Evolutionary conservation across 2,329 filamentous ascomycete species (phyloP).

Genomic region (Diaporthe humulicola): DNA sequence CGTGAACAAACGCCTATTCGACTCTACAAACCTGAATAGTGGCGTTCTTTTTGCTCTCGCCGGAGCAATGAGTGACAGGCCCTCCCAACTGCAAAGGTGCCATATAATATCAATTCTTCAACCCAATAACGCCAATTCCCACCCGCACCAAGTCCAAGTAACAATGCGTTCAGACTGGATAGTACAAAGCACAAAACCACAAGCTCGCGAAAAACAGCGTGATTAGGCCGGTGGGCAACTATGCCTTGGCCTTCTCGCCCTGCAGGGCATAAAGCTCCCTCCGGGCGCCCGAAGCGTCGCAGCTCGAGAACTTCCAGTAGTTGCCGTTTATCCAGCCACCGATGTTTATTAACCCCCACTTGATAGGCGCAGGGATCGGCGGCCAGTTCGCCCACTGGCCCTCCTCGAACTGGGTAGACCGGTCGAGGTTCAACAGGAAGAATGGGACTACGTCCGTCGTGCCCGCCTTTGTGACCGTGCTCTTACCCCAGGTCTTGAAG

Average conservation of each 20-base stretch:
- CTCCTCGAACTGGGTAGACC: constrained; percentile 64
- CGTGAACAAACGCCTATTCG: neutral
- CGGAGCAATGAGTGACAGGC: neutral
- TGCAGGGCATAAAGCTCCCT: constrained; percentile 66
- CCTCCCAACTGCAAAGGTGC: neutral
- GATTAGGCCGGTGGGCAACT: neutral
- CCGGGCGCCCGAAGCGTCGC: constrained; percentile 65
- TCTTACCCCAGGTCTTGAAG: constrained; percentile 74
- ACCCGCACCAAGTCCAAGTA: neutral
- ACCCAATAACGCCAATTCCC: neutral
- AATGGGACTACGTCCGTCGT: constrained; percentile 73
- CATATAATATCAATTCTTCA: neutral
- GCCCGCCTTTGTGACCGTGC: constrained; percentile 72
- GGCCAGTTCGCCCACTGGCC: constrained; percentile 74
- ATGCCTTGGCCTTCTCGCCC: constrained; percentile 23
- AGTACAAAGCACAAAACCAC: constrained; percentile 19
- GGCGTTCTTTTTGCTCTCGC: neutral
- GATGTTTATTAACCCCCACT: constrained; percentile 71
- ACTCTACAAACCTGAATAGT: neutral
- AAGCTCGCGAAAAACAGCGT: neutral
- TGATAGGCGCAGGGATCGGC: constrained; percentile 71
- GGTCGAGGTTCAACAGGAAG: constrained; percentile 74
- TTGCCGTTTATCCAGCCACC: constrained; percentile 67
- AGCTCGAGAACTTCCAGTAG: constrained; percentile 77
- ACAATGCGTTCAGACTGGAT: constrained; percentile 5